phyloP scores from a whole-genome alignment of 495 filamentous ascomycete genomes.

The Aspergillus coremiiformis region DNA sequence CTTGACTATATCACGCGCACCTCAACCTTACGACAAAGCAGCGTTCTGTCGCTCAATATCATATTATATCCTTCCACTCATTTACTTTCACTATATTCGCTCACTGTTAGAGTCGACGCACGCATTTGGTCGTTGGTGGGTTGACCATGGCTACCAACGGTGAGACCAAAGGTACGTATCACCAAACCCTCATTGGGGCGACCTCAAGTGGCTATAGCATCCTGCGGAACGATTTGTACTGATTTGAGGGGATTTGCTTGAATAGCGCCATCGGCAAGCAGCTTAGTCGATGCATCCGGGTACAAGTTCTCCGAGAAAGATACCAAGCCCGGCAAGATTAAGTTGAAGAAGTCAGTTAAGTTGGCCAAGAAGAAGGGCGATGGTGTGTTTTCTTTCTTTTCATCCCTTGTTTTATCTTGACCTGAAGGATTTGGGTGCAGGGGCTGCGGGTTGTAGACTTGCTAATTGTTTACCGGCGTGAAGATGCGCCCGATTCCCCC shows the following conservation, averaged over 20 bases:
- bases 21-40: not conserved
- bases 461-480: not conserved
- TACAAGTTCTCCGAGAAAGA: slow-evolving; percentile 56
- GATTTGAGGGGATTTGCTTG: not conserved
- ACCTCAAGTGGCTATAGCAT: not conserved
- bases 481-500: slow-evolving; percentile 26
- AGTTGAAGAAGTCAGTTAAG: slow-evolving; percentile 62
- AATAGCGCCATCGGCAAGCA: slow-evolving; percentile 25
- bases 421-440: no score
- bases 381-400: slow-evolving; percentile 35
- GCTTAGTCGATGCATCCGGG: slow-evolving; percentile 41
- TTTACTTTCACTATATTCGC: not conserved
- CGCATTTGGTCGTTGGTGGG: not conserved
- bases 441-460: no score
- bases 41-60: slow-evolving; percentile 1
- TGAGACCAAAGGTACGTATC: slow-evolving; percentile 30
- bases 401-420: no score
- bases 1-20: not conserved
- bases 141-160: slow-evolving; percentile 36
- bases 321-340: slow-evolving; percentile 53
- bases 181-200: not conserved
- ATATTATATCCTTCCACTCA: not conserved
- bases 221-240: not conserved
- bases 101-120: not conserved
- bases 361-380: slow-evolving; percentile 43